Evolutionary conservation across 2,329 filamentous ascomycete species (phyloP).

Genomic region (Ophiocordyceps sinensis): DNA sequence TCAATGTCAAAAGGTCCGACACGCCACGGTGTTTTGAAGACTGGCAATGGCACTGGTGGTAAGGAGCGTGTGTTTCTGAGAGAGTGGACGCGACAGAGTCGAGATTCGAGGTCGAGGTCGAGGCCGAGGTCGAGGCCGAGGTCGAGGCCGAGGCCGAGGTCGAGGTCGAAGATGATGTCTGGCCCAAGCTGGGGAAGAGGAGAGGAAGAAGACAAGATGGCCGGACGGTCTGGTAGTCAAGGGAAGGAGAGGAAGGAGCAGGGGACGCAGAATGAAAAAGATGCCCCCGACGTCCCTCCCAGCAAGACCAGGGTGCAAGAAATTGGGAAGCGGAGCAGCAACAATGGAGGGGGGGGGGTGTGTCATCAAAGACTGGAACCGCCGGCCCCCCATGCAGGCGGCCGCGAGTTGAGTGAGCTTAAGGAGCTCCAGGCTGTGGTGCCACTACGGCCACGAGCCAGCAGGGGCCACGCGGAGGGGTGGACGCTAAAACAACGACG

Average conservation of each 20-base stretch:
- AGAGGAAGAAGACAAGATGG: not conserved
- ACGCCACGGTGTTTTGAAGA: not conserved
- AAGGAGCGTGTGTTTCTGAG: not conserved
- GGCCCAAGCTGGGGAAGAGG: not conserved
- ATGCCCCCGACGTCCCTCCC: not conserved
- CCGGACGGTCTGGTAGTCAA: not conserved
- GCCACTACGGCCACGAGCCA: not conserved
- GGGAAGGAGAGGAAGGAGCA: not conserved
- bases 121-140: not conserved
- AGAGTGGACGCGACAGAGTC: not conserved
- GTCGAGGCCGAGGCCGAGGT: not conserved
- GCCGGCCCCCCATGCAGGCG: not conserved
- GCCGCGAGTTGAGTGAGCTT: not conserved
- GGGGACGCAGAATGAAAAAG: not conserved
- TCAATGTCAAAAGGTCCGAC: not conserved
- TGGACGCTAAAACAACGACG: not conserved
- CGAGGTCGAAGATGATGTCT: not conserved
- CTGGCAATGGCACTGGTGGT: not conserved
- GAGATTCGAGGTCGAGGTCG: not conserved
- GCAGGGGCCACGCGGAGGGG: not conserved
- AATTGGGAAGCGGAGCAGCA: slow-evolving; percentile 3
- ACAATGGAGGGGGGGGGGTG: not conserved
- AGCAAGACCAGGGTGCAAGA: slow-evolving; percentile 2
- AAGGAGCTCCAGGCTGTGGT: not conserved
- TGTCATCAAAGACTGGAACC: not conserved